A percentile compares a stretch with the other conserved stretches of the same genome.
These are phyloP conservation scores for Eragrostis nindensis DNA, from an alignment of 176 grass and related monocot genomes.

Conservation along the genomic window DNA sequence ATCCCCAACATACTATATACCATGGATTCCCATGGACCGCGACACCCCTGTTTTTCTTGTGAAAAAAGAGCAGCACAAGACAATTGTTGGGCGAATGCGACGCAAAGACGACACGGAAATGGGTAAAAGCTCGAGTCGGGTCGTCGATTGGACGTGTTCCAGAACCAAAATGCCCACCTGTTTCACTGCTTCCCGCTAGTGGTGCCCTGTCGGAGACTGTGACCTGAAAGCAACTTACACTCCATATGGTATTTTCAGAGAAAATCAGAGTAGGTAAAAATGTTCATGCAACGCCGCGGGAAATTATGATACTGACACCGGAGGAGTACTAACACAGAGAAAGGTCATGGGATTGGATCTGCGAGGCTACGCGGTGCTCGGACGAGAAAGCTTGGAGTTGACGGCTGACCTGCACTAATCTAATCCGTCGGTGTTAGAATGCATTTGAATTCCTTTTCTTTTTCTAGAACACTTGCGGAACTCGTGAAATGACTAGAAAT, in stretches of 20 bases:
- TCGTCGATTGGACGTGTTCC: not conserved
- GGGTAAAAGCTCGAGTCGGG: not conserved
- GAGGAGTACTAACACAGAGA: not conserved
- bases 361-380: not conserved
- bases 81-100: not conserved
- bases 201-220: not conserved
- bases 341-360: not conserved
- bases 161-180: not conserved
- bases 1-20: no score
- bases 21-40: not conserved
- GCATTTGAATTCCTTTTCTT: not conserved
- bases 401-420: slow-evolving; percentile 41
- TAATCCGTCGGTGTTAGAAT: not conserved
- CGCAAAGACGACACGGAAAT: not conserved
- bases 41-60: not conserved
- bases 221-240: slow-evolving; percentile 25
- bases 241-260: not conserved
- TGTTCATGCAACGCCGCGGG: not conserved
- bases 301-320: not conserved
- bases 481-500: slow-evolving; percentile 6
- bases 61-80: slow-evolving; percentile 2
- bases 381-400: slow-evolving; percentile 4
- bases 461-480: not conserved
- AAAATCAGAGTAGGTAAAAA: not conserved
- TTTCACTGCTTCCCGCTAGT: not conserved